Base-by-base conservation (phyloP, 495 filamentous ascomycete species). In the Pseudoneurospora amorphoporcata region DNA sequence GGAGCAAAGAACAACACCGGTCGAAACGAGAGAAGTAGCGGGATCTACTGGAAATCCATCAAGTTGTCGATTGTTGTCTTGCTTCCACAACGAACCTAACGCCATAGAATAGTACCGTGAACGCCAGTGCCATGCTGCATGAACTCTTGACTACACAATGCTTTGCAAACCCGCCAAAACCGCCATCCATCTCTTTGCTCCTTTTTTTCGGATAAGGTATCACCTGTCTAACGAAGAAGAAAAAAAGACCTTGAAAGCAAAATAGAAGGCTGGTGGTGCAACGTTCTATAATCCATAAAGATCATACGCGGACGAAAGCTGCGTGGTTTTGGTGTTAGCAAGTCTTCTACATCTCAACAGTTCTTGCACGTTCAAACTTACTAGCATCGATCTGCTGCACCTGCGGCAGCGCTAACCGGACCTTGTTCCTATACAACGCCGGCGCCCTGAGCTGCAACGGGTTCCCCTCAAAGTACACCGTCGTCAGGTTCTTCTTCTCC, bases 381-480 rank as follows among this genome's bases (percentile, higher is more conserved):
- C 95, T 96, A 39, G 95, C 95, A 88, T 99, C 95, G 79, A 99
- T 97, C 86, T 99, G 92, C 80, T 86, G 84, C 39, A 99, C 84
- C 79, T 92, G 89, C 76, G 95, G 95, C 81, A 99, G 81, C 68
- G 93, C 91, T 81, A 99, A 82, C 75, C 89, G 86, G 38, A 99
- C 88, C 83, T 99, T 98, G 79, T 97, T 97, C 79, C 96, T 86
- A 82, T 99, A 99, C 69, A 97, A 79, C 23, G 90, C 91, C 45
- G 89, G 89, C 37, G 86, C 87, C 72, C 85, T 88, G 75, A 85
- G 85, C 84, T 98, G 94, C 77, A 99, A 79, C 65, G 95, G 95
- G 77, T 97, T 98, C 0, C 94, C 94, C 81, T 99, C 95, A 77
- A 99, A 96, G 80, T 99, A 99, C 37, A 99, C 95, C 3, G 96